Evolutionary conservation across 495 filamentous ascomycete genomes (phyloP).

Genomic region (Ramalina intermedia): DNA sequence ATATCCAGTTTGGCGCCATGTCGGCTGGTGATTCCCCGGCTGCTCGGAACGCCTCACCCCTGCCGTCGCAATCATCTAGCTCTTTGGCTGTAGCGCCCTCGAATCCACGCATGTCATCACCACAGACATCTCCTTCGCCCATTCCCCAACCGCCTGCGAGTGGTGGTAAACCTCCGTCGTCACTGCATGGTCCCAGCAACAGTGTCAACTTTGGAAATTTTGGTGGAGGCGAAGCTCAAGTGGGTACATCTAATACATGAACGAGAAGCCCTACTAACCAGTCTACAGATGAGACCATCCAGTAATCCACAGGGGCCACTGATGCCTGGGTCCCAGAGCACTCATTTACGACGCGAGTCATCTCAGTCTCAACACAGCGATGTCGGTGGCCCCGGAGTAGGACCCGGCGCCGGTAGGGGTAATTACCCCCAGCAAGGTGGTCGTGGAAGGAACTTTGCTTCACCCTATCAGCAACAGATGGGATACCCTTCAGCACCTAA

Average conservation of each 20-base stretch:
- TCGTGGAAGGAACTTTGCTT: slow-evolving; percentile 44
- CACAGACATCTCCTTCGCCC: slow-evolving; percentile 68
- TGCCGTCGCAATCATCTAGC: slow-evolving; percentile 32
- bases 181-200: slow-evolving; percentile 46
- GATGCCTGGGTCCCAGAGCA: slow-evolving; percentile 46
- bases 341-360: slow-evolving; percentile 69
- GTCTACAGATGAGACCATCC: slow-evolving; percentile 41
- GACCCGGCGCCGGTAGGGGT: slow-evolving; percentile 33
- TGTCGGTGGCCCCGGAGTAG: slow-evolving; percentile 45
- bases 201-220: slow-evolving; percentile 71
- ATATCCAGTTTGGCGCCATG: slow-evolving; percentile 65
- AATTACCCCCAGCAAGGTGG: slow-evolving; percentile 42
- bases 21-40: slow-evolving; percentile 53
- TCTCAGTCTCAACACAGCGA: slow-evolving; percentile 69
- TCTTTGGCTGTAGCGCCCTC: slow-evolving; percentile 50
- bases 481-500: slow-evolving; percentile 49
- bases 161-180: slow-evolving; percentile 68
- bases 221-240: slow-evolving; percentile 53
- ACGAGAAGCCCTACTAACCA: neutral
- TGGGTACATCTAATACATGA: slow-evolving; percentile 31
- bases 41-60: slow-evolving; percentile 43
- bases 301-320: slow-evolving; percentile 44
- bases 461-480: slow-evolving; percentile 42
- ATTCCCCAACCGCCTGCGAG: slow-evolving; percentile 79
- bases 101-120: slow-evolving; percentile 54